Evolutionary conservation across 768 basidiomycete genomes (phyloP).

Genomic region (Termitomyces heimii): DNA sequence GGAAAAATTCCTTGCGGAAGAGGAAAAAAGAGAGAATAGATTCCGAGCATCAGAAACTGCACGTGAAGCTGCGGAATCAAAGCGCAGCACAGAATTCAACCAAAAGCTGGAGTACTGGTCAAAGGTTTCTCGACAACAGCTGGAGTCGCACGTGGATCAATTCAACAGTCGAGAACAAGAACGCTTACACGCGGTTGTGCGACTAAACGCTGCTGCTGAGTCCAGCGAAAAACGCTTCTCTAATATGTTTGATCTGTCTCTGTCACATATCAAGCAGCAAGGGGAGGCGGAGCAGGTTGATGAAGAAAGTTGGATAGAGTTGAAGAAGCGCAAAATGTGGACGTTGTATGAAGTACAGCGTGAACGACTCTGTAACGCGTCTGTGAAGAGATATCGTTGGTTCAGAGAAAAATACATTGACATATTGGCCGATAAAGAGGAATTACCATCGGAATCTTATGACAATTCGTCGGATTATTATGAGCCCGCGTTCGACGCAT

Average conservation of each 20-base stretch:
- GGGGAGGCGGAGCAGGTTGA: neutral
- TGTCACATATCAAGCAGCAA: neutral
- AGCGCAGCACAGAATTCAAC: neutral
- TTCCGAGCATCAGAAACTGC: neutral
- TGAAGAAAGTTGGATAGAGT: neutral
- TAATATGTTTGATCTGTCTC: neutral
- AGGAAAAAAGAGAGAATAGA: neutral
- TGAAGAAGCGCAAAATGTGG: neutral
- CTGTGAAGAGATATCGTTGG: neutral
- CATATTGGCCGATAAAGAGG: too few relatives aligned
- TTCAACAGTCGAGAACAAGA: neutral
- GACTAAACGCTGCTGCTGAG: neutral
- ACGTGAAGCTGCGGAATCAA: neutral
- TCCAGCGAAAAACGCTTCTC: neutral
- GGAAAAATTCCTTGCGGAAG: neutral
- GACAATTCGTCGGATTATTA: too few relatives aligned
- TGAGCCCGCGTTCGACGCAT: too few relatives aligned
- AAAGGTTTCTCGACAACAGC: neutral
- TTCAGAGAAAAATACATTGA: neutral
- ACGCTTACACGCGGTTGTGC: neutral
- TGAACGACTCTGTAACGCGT: neutral
- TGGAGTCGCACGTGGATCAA: neutral
- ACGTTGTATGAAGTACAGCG: neutral
- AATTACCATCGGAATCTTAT: too few relatives aligned
- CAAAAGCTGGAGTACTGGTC: neutral